Base-by-base conservation (phyloP, 495 filamentous ascomycete genomes). In the Penicillium bialowiezense region DNA sequence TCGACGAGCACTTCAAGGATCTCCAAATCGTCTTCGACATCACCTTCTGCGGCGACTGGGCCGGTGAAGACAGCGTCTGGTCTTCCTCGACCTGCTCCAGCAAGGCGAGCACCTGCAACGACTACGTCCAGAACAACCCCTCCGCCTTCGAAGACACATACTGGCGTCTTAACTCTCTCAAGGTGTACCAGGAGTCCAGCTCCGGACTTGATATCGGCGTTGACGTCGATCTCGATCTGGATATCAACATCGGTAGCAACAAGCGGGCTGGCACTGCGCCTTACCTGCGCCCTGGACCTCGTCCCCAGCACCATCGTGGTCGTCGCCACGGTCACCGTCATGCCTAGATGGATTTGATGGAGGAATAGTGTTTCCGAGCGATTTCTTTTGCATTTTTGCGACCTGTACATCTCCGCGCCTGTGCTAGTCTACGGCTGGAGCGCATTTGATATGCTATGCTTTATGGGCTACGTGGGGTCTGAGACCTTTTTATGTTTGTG, bases 11-110 rank as follows among this genome's bases (percentile, higher is more conserved):
- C 50, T 89, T 90, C 59, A 69, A 59, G 21, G 76, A 85, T 45
- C 70, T 84, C 61, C 79, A 79, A 57, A 85, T 90, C 50, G 77
- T 88, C 50, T 80, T 84, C 35, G 82, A 88, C 52, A 84, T 81
- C 31, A 80, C 85, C 50, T 77, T 90, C 51, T 89, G 85, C 58
- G 85, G 87, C 3, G 73, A 80, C 46, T 84, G 82, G 74, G 84
- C 84, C 6, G 77, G 80, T 28, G 52, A 50, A 1, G 29, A 32
- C 10, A 32, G 29, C 12, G 69, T 75, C 50, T 79, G 70, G 72
- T 42, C 48, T 12, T 52, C 50, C 14, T 21, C 50, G 6, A 50
- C 52, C 35, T 68, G 65, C 37, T 50, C 70, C 51, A 58, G 69
- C 40, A 52, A 64, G 10, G 68, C 78, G 0, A 68, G 67, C 29